Evolutionary conservation across 2,329 filamentous ascomycete species (phyloP), one percentile per base, ranked within the genome.

Genomic region (Exophiala viscosa): DNA sequence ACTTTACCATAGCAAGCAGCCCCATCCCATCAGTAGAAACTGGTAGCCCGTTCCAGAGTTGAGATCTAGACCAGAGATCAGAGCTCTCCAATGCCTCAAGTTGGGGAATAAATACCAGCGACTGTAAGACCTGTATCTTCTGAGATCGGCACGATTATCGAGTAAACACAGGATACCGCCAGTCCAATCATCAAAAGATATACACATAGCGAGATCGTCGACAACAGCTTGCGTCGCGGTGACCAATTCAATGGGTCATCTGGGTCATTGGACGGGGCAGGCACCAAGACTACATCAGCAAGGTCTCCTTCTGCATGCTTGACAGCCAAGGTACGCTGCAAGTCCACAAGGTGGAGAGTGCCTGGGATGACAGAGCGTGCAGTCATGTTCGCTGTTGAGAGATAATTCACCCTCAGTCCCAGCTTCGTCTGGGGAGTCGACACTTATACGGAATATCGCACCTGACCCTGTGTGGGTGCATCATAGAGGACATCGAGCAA

Each of bases 221-320:
- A 62, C 34, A 63, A 15, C 14, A 60, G 32, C 23, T 64, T 64
- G 18, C 62, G 50, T 54, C 56, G 59, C 48, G 39, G 44, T 10
- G 58, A 45, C 61, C 61, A 63, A 13, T 62, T 63, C 58, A 64
- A 36, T 4, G 62, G 62, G 35, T 64, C 59, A 51, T 64, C 62
- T 14, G 62, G 61, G 36, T 64, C 59, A 7, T 40, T 47, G 23
- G 52, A 56, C 15, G 62, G 62, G n/a, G 54, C 57, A 13, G 62
- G 62, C 23, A 59, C 52, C 2, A 75, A 62, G n/a, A 42, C 40
- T 4, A 42, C 20, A 31, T 42, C 40, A n/a, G n/a, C 40, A 5
- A 64, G 38, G 11, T 57, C 23, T 14, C 47, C 48, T 9, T 9
- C 34, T 9, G 41, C 20, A 31, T 43, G 23, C 9, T n/a, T 20